These are phyloP conservation scores for Rhizopus sp. DNA, from an alignment of 371 early-diverging fungal genomes.

Conservation along the genomic window DNA sequence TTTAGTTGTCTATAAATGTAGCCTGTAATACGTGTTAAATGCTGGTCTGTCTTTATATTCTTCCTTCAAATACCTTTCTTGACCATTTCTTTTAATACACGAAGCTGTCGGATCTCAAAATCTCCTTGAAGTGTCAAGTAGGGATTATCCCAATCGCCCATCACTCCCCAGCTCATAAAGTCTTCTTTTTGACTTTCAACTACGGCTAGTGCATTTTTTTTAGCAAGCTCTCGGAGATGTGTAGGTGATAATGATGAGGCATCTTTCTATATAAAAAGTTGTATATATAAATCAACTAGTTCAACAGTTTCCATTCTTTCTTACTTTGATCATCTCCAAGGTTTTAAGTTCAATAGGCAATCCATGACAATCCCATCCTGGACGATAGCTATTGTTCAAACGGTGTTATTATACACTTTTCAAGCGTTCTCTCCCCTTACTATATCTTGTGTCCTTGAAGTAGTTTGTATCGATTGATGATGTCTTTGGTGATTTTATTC, in stretches of 20 bases:
- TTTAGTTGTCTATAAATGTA: conserved; percentile 77
- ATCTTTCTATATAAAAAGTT: conserved; percentile 1
- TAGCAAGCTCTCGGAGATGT: conserved; percentile 71
- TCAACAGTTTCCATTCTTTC: not conserved
- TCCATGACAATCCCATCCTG: conserved; percentile 98
- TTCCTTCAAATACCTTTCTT: conserved; percentile 47
- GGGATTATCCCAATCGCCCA: conserved; percentile 86
- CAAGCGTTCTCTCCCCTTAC: conserved; percentile 36
- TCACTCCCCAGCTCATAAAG: conserved; percentile 76
- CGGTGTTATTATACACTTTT: not conserved
- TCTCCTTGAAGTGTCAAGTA: conserved; percentile 76
- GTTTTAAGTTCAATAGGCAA: conserved; percentile 96
- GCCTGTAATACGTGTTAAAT: conserved; percentile 26
- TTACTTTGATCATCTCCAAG: conserved; percentile 63
- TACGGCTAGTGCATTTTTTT: conserved; percentile 67
- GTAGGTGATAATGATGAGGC: conserved; percentile 49
- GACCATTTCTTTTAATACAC: conserved; percentile 79
- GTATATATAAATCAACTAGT: not conserved
- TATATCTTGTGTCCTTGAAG: conserved; percentile 83
- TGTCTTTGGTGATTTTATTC: conserved; percentile 95
- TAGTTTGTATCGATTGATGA: conserved; percentile 85
- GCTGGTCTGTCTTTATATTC: not conserved
- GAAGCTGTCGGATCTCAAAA: conserved; percentile 80
- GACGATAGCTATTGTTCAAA: conserved; percentile 67
- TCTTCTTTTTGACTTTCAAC: conserved; percentile 68